phyloP scores from a whole-genome alignment of 768 basidiomycete genomes.

The Xerocomus brunneocitrinus region DNA sequence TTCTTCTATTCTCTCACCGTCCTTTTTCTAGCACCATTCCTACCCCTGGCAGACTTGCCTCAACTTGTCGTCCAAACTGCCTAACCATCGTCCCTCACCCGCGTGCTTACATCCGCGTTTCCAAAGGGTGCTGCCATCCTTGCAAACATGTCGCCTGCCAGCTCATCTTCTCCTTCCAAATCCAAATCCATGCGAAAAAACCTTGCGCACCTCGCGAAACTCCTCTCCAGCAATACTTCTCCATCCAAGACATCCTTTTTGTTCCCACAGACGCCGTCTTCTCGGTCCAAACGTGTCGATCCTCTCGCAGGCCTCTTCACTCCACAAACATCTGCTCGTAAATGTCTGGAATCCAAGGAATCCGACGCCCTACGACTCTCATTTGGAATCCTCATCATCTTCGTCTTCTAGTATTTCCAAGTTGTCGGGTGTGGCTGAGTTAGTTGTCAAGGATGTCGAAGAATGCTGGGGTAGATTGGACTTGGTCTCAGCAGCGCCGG shows the following conservation, averaged over 20 bases:
- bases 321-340: slow-evolving; percentile 36
- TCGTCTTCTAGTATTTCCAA: no score
- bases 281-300: slow-evolving; percentile 33
- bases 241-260: slow-evolving; percentile 44
- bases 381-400: slow-evolving; percentile 13
- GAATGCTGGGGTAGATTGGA: no score
- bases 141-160: slow-evolving; percentile 30
- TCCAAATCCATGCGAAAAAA: slow-evolving; percentile 28
- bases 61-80: slow-evolving; percentile 40
- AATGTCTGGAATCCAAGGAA: slow-evolving; percentile 41
- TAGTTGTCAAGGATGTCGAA: no score
- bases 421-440: no score
- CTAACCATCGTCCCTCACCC: slow-evolving; percentile 67
- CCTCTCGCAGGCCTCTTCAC: slow-evolving; percentile 36
- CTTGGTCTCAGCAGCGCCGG: no score
- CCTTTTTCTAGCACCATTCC: slow-evolving; percentile 46
- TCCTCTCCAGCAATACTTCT: slow-evolving; percentile 32
- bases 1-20: slow-evolving; percentile 8
- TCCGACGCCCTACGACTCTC: slow-evolving; percentile 54
- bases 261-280: slow-evolving; percentile 65
- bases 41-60: slow-evolving; percentile 67
- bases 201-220: slow-evolving; percentile 24
- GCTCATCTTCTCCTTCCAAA: slow-evolving; percentile 24
- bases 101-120: slow-evolving; percentile 66
- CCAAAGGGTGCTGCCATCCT: slow-evolving; percentile 48